Conservation (phyloP, 2,329 filamentous ascomycete genomes). For the Botryosphaeria dothidea region DNA sequence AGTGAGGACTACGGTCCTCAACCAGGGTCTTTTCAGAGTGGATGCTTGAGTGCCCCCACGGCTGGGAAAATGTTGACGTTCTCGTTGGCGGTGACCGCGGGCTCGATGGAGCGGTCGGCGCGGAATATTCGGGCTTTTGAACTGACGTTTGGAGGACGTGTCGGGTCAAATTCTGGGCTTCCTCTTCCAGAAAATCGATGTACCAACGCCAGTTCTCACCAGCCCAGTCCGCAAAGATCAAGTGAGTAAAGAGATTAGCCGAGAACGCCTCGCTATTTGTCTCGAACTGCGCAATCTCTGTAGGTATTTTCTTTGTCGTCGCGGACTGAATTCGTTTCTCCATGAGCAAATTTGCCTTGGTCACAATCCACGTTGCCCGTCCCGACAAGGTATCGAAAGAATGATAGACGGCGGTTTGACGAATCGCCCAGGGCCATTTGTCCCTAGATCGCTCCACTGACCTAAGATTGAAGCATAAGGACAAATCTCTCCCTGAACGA, state of each 20-base stretch:
- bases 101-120: not conserved
- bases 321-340: slow-evolving; percentile 30
- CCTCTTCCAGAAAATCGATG: slow-evolving; percentile 38
- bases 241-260: slow-evolving; percentile 34
- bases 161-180: too few relatives aligned
- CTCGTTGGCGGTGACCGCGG: too few relatives aligned
- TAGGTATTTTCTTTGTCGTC: not conserved
- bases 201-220: slow-evolving; percentile 47
- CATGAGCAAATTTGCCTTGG: slow-evolving; percentile 41
- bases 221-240: slow-evolving; percentile 38
- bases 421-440: slow-evolving; percentile 36
- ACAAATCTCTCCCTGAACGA: slow-evolving; percentile 38
- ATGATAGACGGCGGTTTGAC: slow-evolving; percentile 41
- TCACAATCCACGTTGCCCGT: slow-evolving; percentile 36
- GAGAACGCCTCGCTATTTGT: slow-evolving; percentile 22
- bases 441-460: slow-evolving; percentile 33
- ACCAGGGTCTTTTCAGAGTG: too few relatives aligned
- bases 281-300: slow-evolving; percentile 12
- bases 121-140: slow-evolving; percentile 21
- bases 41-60: too few relatives aligned
- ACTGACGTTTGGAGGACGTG: too few relatives aligned
- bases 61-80: too few relatives aligned
- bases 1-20: too few relatives aligned
- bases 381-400: slow-evolving; percentile 40
- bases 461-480: slow-evolving; percentile 44